Evolutionary conservation across 495 filamentous ascomycete species (phyloP).

Genomic region (Aspergillus diversus): DNA sequence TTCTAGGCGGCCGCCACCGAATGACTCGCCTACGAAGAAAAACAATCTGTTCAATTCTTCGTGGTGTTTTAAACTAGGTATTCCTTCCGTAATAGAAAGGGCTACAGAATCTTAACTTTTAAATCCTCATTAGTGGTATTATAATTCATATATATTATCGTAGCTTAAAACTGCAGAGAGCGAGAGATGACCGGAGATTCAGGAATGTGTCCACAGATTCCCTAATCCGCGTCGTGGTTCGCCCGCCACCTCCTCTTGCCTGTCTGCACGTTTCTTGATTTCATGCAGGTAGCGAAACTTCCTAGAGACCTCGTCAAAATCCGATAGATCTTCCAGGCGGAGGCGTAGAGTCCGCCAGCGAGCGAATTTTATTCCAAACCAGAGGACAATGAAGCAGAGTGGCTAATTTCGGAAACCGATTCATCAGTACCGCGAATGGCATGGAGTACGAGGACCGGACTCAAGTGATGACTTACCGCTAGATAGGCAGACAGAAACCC

Average conservation of each 20-base stretch:
- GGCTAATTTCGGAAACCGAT: slow-evolving; percentile 21
- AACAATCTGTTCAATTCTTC: too few relatives aligned
- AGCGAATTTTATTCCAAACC: slow-evolving; percentile 34
- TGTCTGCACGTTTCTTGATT: slow-evolving; percentile 22
- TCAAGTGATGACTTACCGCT: slow-evolving; percentile 29
- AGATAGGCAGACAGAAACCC: slow-evolving; percentile 45
- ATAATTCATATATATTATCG: too few relatives aligned
- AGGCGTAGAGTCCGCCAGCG: slow-evolving; percentile 28
- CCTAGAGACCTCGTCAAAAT: slow-evolving; percentile 18
- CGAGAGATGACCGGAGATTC: too few relatives aligned
- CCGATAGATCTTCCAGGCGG: slow-evolving; percentile 35
- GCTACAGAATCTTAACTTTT: too few relatives aligned
- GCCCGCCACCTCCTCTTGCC: neutral
- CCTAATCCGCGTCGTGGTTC: slow-evolving; percentile 14
- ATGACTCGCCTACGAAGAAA: too few relatives aligned
- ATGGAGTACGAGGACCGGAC: neutral
- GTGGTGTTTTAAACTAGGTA: too few relatives aligned
- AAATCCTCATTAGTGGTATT: too few relatives aligned
- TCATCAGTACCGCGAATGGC: neutral
- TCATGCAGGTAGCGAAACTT: slow-evolving; percentile 23
- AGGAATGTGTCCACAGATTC: slow-evolving; percentile 19
- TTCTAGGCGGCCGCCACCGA: too few relatives aligned
- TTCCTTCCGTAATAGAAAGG: too few relatives aligned
- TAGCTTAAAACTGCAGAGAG: too few relatives aligned
- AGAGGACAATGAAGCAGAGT: slow-evolving; percentile 35